Evolutionary conservation across 164 flowering plant species (phyloP).

Genomic region (Platanus orientalis): DNA sequence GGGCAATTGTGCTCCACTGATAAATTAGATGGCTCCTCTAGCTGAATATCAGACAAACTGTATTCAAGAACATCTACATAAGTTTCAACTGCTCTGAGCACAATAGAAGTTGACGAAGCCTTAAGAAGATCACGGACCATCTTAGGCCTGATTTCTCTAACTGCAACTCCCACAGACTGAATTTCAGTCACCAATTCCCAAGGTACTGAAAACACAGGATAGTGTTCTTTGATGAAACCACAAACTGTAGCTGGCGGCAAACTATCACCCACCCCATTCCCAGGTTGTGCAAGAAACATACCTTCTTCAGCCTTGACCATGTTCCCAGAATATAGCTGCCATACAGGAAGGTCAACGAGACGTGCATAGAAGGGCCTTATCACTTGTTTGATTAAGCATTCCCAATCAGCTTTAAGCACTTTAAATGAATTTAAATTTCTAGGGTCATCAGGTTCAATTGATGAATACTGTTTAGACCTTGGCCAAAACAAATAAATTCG

Average conservation of each 20-base stretch:
- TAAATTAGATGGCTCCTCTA: conserved; percentile 29
- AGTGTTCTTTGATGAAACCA: conserved; percentile 89
- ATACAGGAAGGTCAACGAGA: conserved; percentile 78
- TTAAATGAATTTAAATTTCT: conserved; percentile 19
- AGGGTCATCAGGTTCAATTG: conserved; percentile 24
- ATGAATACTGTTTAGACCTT: conserved; percentile 32
- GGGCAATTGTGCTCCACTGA: conserved; percentile 19
- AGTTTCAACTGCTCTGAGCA: conserved; percentile 67
- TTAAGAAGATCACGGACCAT: conserved; percentile 91
- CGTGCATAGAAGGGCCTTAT: conserved; percentile 82
- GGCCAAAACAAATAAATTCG: conserved; percentile 89
- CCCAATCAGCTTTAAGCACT: conserved; percentile 62
- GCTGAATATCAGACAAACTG: conserved; percentile 75
- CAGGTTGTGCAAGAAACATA: conserved; percentile 94
- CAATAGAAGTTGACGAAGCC: conserved; percentile 60
- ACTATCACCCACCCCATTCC: conserved; percentile 50
- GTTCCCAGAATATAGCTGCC: conserved; percentile 90
- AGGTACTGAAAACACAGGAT: conserved; percentile 95
- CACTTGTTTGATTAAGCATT: conserved; percentile 66
- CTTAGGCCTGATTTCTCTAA: conserved; percentile 87
- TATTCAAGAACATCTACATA: conserved; percentile 93
- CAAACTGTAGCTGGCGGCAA: conserved; percentile 81
- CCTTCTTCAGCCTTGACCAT: conserved; percentile 89
- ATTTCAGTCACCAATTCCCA: conserved; percentile 94
- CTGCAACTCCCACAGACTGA: conserved; percentile 71